Evolutionary conservation across 495 filamentous ascomycete genomes (phyloP).

Genomic region (Mycothermus thermophilus): DNA sequence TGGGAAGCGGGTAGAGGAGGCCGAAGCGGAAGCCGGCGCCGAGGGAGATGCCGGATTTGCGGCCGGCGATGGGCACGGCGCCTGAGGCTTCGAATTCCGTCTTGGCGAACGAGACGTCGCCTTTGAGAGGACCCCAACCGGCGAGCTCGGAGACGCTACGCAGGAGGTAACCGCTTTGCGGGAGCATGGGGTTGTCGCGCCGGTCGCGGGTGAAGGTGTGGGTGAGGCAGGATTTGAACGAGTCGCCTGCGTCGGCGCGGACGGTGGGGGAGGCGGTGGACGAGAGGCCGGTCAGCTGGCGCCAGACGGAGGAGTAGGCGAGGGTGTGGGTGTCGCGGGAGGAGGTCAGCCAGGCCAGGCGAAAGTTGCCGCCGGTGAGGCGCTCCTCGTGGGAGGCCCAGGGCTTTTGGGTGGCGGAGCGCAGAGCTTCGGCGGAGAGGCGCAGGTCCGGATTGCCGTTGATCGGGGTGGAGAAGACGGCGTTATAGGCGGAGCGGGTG

Average conservation of each 20-base stretch:
- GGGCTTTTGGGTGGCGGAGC: conserved; percentile 67
- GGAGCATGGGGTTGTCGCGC: conserved; percentile 70
- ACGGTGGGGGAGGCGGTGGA: conserved; percentile 64
- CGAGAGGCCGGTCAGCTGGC: conserved; percentile 68
- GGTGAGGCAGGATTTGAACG: conserved; percentile 70
- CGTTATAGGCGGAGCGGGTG: conserved; percentile 77
- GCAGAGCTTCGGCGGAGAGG: conserved; percentile 59
- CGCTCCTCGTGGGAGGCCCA: conserved; percentile 92
- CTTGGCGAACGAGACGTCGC: conserved; percentile 85
- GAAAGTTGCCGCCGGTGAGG: conserved; percentile 64
- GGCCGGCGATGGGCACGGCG: conserved; percentile 52
- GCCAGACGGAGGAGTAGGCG: conserved; percentile 68
- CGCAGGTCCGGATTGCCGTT: conserved; percentile 64
- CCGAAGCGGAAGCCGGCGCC: conserved; percentile 39
- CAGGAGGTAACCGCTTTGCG: conserved; percentile 61
- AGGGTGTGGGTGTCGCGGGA: conserved; percentile 57
- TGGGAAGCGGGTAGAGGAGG: conserved; percentile 42
- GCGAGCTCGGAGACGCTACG: conserved; percentile 70
- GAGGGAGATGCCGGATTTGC: conserved; percentile 54
- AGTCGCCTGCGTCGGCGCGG: conserved; percentile 76
- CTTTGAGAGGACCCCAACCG: conserved; percentile 68
- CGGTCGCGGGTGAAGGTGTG: conserved; percentile 70
- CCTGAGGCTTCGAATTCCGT: conserved; percentile 67
- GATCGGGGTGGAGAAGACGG: conserved; percentile 67
- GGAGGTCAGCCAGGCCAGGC: conserved; percentile 53